Evolutionary conservation across 2,329 filamentous ascomycete genomes (phyloP), one percentile per base, ranked within the genome.

Genomic region (Pseudogymnoascus sp.): DNA sequence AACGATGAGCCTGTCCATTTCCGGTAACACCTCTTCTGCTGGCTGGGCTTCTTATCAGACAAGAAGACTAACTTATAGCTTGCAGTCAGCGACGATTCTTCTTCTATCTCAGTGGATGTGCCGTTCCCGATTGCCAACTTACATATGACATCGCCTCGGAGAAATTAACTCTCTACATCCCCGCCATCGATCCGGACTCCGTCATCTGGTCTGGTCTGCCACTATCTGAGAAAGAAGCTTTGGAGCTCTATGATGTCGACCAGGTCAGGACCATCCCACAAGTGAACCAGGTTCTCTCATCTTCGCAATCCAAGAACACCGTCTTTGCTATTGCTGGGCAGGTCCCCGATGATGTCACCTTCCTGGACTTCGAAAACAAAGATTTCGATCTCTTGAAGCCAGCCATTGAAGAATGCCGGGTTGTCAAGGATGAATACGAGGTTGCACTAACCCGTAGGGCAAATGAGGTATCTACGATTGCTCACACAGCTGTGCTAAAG

Each of bases 161-260:
- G 67, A 85, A 86, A 69, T 84, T 93, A 42, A 96, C 88, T 2
- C 85, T 99, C 59, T 99, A 93, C 78, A 93, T 99, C 70, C 93
- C 95, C 1, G 90, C 92, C 15, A 84, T 93, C 70, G 87, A 96
- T 69, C 84, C 91, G n/a, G 90, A 95, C 46, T 87, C 87, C 62
- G 92, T 97, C 64, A 91, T 97, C 72, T 99, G 93, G 93, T 90
- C 89, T 29, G 95, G 95, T 11, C 82, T 97, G 15, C 95, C 93
- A 0, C 79, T 96, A 65, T 90, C 87, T 37, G 77, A 83, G 35
- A 82, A 89, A 44, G 89, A 97, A 72, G 93, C 93, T 6, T 78
- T 89, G 65, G 77, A 83, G 59, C 82, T 84, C 67, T 97, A 91
- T 77, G 91, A 96, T 68, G 85, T 96, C 67, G 93, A 97, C 73